Conservation (phyloP, 2,329 filamentous ascomycete species). For the Didymellaceae sp. region DNA sequence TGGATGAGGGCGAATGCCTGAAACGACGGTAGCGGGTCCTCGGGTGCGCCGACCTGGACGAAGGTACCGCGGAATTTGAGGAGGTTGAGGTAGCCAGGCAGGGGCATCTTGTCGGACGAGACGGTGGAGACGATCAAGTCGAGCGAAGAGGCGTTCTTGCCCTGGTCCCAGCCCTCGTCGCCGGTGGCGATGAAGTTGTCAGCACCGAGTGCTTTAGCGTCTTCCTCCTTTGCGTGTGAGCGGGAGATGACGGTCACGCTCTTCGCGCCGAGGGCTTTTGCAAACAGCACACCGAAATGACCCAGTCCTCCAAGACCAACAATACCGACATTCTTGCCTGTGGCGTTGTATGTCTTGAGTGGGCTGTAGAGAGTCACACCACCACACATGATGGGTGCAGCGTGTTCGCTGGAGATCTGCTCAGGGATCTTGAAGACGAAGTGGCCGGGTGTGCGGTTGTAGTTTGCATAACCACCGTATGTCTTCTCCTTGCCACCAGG, state of each 20-base stretch:
- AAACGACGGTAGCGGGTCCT: slow-evolving; percentile 56
- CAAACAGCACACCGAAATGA: slow-evolving; percentile 74
- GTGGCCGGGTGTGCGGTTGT: slow-evolving; percentile 76
- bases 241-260: slow-evolving; percentile 70
- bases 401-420: slow-evolving; percentile 63
- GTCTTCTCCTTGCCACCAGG: slow-evolving; percentile 63
- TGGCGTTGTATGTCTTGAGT: slow-evolving; percentile 74
- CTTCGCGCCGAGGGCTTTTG: slow-evolving; percentile 73
- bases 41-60: slow-evolving; percentile 71
- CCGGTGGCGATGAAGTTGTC: slow-evolving; percentile 67
- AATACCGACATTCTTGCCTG: slow-evolving; percentile 78
- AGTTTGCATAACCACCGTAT: slow-evolving; percentile 68
- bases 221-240: slow-evolving; percentile 64
- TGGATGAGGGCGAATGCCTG: slow-evolving; percentile 60
- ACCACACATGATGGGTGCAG: slow-evolving; percentile 82
- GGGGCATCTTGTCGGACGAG: slow-evolving; percentile 57
- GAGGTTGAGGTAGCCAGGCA: slow-evolving; percentile 66
- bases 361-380: slow-evolving; percentile 81
- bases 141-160: slow-evolving; percentile 59
- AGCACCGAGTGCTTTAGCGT: slow-evolving; percentile 65
- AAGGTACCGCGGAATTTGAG: slow-evolving; percentile 66
- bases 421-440: slow-evolving; percentile 79
- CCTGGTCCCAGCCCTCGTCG: slow-evolving; percentile 65
- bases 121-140: slow-evolving; percentile 67
- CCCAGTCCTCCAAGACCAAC: slow-evolving; percentile 77